phyloP scores from a whole-genome alignment of 305 asterid species.

The Rubia peregrina region DNA sequence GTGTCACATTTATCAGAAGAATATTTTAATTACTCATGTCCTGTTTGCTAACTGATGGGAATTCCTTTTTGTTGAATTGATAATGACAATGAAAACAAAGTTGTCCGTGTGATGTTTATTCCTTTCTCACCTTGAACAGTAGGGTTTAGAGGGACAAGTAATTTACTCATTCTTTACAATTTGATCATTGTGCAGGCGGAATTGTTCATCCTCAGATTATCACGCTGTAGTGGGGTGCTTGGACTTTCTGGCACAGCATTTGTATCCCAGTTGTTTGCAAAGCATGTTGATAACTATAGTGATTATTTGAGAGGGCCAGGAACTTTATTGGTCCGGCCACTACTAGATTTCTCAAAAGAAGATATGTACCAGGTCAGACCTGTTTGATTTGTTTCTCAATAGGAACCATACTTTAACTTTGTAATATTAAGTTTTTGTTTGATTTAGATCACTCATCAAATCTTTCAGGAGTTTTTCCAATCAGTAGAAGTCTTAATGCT shows the following conservation, averaged over 20 bases:
- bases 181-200: constrained; percentile 55
- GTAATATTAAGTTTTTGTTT: not conserved
- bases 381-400: constrained; percentile 7
- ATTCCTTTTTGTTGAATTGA: not conserved
- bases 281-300: constrained; percentile 32
- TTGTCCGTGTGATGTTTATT: not conserved
- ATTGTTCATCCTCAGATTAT: constrained; percentile 74
- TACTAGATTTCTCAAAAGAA: constrained; percentile 70
- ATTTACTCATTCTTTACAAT: constrained; percentile 25
- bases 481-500: not conserved
- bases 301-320: constrained; percentile 38
- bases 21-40: not conserved
- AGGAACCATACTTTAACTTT: not conserved
- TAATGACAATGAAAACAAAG: not conserved
- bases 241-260: constrained; percentile 97
- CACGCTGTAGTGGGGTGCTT: constrained; percentile 88
- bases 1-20: constrained; percentile 4
- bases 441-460: not conserved
- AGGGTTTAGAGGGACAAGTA: constrained; percentile 8
- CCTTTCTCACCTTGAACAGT: not conserved
- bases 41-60: not conserved
- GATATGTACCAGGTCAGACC: constrained; percentile 75
- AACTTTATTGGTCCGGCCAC: constrained; percentile 71
- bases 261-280: constrained; percentile 45
- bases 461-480: not conserved